These are phyloP conservation scores for Pseudogymnoascus sp. DNA, from an alignment of 2,329 filamentous ascomycete species.

Conservation along the genomic window DNA sequence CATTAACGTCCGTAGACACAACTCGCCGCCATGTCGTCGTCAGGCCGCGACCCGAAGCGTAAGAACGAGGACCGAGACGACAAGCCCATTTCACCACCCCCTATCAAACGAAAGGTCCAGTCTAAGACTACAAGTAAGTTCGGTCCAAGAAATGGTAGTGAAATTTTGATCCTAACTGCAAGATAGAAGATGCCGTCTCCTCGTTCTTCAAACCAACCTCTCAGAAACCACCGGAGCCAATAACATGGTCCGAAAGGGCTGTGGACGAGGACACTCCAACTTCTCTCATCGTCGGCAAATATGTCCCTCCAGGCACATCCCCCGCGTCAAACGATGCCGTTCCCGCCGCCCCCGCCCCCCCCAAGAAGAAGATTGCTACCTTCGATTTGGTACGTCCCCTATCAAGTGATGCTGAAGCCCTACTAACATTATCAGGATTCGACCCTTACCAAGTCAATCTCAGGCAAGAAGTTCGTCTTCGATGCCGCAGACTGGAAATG, in stretches of 20 bases:
- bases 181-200: constrained; percentile 58
- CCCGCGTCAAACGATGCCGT: constrained; percentile 11
- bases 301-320: constrained; percentile 40
- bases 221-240: constrained; percentile 71
- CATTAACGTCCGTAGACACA: constrained; percentile 1
- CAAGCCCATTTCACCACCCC: constrained; percentile 27
- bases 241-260: constrained; percentile 63
- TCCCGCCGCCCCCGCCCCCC: no score
- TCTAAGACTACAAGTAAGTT: constrained; percentile 29
- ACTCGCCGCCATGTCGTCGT: background rate
- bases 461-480: constrained; percentile 69
- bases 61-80: constrained; percentile 9
- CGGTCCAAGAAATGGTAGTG: background rate
- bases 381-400: constrained; percentile 54
- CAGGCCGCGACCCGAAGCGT: background rate
- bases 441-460: constrained; percentile 73
- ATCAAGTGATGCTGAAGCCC: background rate
- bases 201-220: constrained; percentile 85
- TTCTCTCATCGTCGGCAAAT: constrained; percentile 69
- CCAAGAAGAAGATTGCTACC: constrained; percentile 54
- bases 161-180: constrained; percentile 13
- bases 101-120: constrained; percentile 28
- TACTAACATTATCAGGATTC: constrained; percentile 55
- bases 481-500: constrained; percentile 83
- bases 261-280: constrained; percentile 39